These are phyloP conservation scores for Colletotrichum chrysophilum DNA, from an alignment of 2,329 filamentous ascomycete genomes.

Conservation along the genomic window DNA sequence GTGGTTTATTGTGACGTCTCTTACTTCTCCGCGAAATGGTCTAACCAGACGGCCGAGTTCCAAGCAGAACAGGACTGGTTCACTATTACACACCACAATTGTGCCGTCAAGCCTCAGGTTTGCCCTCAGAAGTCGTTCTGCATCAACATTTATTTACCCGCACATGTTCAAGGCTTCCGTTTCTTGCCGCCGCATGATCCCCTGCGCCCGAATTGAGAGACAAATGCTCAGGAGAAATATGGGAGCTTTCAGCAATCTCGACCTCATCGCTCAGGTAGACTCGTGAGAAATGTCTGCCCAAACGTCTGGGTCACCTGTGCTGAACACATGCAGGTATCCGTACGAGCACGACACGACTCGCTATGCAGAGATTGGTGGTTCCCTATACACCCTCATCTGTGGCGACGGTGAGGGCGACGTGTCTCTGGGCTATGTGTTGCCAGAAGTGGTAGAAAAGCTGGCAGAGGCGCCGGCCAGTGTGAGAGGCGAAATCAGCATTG, in stretches of 20 bases:
- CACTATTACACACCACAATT: neutral
- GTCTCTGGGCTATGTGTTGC: conserved; percentile 67
- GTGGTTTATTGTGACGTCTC: neutral
- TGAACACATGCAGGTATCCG: conserved; percentile 67
- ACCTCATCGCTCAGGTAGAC: conserved; percentile 60
- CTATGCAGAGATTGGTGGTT: conserved; percentile 61
- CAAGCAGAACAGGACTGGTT: neutral
- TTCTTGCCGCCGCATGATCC: neutral
- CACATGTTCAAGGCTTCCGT: neutral
- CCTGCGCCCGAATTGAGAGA: neutral
- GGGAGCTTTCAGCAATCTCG: conserved; percentile 44
- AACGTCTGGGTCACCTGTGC: neutral
- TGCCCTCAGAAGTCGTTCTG: neutral
- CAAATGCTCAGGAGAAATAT: conserved; percentile 24
- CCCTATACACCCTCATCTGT: conserved; percentile 71
- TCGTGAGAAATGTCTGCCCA: conserved; percentile 44
- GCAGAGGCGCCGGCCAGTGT: conserved; percentile 50
- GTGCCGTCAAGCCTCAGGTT: neutral
- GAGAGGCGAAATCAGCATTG: conserved; percentile 65
- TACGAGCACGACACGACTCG: conserved; percentile 68
- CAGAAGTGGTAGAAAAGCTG: conserved; percentile 55
- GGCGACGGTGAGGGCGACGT: conserved; percentile 66
- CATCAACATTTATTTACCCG: neutral
- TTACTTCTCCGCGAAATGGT: neutral
- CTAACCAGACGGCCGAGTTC: neutral